Conservation (phyloP, 306 rosid genomes). For the Prunus salicina region DNA sequence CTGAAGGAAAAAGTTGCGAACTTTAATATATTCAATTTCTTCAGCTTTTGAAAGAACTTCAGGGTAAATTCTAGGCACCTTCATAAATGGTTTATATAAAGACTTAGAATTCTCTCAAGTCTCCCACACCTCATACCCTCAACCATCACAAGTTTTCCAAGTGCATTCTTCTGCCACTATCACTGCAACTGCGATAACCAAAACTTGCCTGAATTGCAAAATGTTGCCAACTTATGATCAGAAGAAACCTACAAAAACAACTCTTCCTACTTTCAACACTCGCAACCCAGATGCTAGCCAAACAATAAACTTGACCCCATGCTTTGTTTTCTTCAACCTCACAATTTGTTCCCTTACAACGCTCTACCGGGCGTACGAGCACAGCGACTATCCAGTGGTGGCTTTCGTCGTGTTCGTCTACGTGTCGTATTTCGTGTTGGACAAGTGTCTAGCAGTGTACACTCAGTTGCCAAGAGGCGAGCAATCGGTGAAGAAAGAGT, state of each 20-base stretch:
- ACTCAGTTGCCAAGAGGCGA: constrained; percentile 1
- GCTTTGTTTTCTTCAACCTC: constrained; percentile 15
- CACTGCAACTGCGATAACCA: not conserved
- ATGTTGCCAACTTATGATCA: not conserved
- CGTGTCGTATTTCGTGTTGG: not conserved
- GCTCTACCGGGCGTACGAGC: constrained; percentile 14
- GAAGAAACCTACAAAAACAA: not conserved
- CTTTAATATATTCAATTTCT: not conserved
- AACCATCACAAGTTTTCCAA: too few species aligned
- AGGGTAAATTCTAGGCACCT: not conserved
- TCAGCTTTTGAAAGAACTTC: not conserved
- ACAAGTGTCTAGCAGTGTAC: not conserved
- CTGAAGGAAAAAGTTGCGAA: not conserved
- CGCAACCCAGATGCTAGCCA: too few species aligned
- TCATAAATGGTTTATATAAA: not conserved
- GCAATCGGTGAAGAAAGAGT: constrained; percentile 1
- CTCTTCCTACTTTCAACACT: not conserved
- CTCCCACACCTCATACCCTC: too few species aligned
- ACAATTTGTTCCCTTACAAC: not conserved
- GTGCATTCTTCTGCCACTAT: too few species aligned
- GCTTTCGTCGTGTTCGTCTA: not conserved
- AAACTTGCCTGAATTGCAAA: not conserved
- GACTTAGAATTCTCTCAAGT: too few species aligned
- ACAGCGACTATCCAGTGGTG: not conserved
- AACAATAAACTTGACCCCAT: not conserved